Evolutionary conservation across 2,329 filamentous ascomycete genomes (phyloP).

Genomic region (Talaromyces marneffei): DNA sequence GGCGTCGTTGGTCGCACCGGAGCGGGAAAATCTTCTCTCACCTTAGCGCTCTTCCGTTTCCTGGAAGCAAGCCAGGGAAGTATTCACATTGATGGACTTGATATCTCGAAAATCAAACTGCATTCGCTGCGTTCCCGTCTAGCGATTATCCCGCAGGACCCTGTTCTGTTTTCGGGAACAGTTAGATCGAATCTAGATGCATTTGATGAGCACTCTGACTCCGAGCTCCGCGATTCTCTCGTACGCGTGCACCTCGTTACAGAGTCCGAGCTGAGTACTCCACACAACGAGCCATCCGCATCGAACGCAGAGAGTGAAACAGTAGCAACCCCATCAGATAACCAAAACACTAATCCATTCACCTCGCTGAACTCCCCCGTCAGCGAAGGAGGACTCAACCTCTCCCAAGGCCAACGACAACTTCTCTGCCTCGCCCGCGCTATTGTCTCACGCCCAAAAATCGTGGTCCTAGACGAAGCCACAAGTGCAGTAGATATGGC

Average conservation of each 20-base stretch:
- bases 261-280: constrained; percentile 22
- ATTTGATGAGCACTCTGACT: constrained; percentile 64
- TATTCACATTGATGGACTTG: constrained; percentile 66
- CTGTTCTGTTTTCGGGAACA: constrained; percentile 74
- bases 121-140: constrained; percentile 66
- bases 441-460: constrained; percentile 62
- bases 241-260: constrained; percentile 63
- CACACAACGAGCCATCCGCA: constrained; percentile 14
- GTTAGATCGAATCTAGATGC: constrained; percentile 72
- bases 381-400: constrained; percentile 66
- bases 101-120: constrained; percentile 66
- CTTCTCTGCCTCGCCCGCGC: constrained; percentile 68
- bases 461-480: constrained; percentile 72
- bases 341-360: constrained; percentile 53
- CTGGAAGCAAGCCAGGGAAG: constrained; percentile 61
- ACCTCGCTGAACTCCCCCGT: constrained; percentile 57
- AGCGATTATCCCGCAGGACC: constrained; percentile 78
- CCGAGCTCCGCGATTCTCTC: constrained; percentile 63
- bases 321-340: constrained; percentile 10
- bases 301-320: constrained; percentile 15
- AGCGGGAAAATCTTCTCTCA: constrained; percentile 70
- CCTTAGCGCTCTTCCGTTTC: constrained; percentile 71
- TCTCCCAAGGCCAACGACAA: constrained; percentile 70
- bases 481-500: constrained; percentile 69
- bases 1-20: constrained; percentile 75